phyloP scores from a whole-genome alignment of 306 rosid species.

The Bauhinia variegata region DNA sequence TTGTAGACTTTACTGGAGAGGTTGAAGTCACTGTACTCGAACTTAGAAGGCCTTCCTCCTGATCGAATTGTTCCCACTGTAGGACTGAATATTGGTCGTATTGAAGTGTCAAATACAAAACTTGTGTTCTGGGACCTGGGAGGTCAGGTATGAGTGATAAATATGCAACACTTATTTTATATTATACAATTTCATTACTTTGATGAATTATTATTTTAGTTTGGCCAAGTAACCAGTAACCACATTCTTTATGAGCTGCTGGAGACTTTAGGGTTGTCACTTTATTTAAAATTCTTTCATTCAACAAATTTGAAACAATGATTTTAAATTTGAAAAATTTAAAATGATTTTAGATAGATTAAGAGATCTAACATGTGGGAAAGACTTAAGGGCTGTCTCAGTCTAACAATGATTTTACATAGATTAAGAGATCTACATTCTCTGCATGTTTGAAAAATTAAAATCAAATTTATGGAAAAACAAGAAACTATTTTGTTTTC shows the following conservation, averaged over 20 bases:
- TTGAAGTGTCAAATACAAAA: slow-evolving; percentile 79
- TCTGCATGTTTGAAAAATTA: slow-evolving; percentile 10
- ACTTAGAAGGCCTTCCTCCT: slow-evolving; percentile 83
- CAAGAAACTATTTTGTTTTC: slow-evolving; percentile 9
- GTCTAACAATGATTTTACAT: slow-evolving; percentile 8
- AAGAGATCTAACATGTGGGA: too few species aligned
- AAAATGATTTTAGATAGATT: too few species aligned
- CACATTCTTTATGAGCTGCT: slow-evolving; percentile 28
- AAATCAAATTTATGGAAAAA: slow-evolving; percentile 14
- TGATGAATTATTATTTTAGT: slow-evolving; percentile 23
- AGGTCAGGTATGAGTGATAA: slow-evolving; percentile 80
- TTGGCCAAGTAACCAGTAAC: too few species aligned
- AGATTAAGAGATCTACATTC: slow-evolving; percentile 8
- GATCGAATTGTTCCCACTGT: slow-evolving; percentile 99
- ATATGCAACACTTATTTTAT: neutral
- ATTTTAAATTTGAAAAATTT: too few species aligned
- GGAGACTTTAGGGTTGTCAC: neutral
- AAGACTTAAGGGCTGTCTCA: too few species aligned
- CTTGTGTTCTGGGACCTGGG: slow-evolving; percentile 99
- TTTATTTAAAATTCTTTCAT: slow-evolving; percentile 21
- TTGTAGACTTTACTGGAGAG: slow-evolving; percentile 92
- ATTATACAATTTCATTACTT: slow-evolving; percentile 19
- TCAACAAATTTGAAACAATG: slow-evolving; percentile 23
- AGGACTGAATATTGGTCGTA: slow-evolving; percentile 95
- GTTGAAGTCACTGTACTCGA: slow-evolving; percentile 82